Base-by-base conservation (phyloP, 148 eudicot genomes). In the Persicaria maculosa region DNA sequence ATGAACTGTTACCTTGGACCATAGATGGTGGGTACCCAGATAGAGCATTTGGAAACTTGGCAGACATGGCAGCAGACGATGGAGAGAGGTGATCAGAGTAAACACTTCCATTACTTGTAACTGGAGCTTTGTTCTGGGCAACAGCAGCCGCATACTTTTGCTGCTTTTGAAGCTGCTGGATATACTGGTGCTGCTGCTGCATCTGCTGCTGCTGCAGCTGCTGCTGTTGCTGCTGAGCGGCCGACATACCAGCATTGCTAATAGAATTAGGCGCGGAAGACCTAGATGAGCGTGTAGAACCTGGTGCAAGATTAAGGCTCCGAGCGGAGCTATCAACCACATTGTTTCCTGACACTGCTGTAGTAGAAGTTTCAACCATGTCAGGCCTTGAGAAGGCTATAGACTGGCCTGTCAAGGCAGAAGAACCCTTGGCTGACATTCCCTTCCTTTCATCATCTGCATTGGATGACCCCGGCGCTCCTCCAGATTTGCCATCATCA, bases 311-410 rank as follows among this genome's bases (percentile, higher is more conserved):
- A 74, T 90, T 87, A 17, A 88, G 65, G 72, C 84, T 79, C 57
- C 98, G 79, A 40, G 93, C 80, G 7, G 96, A 87, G 88, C 90
- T 88, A 73, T 93, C 96, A 68, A 88, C 77, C 61, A 89, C 93
- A 74, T 73, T 80, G 76, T 73, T 81, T 7, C 84, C 85, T 0
- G 81, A 55, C 61, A 79, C 70, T n/a, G 88, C 17, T 16, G 85
- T 75, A 10, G 36, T 86, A 50, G 85, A 78, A 20, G 80, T 77
- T 50, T 90, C 93, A 3, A 85, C 72, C 74, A 85, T 61, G 44
- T 94, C 98, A 16, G 88, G 61, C 71, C 93, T 80, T 15, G 97
- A 79, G 76, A 95, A 95, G 67, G 90, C 91, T 87, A 91, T 91
- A n/a, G 97, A 90, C 62, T 91, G 98, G 19, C 93, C 94, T 6